A percentile compares a stretch with the other conserved stretches of the same genome.
These are phyloP conservation scores for Tricholoma flavovirens DNA, from an alignment of 768 basidiomycete species.

Conservation along the genomic window DNA sequence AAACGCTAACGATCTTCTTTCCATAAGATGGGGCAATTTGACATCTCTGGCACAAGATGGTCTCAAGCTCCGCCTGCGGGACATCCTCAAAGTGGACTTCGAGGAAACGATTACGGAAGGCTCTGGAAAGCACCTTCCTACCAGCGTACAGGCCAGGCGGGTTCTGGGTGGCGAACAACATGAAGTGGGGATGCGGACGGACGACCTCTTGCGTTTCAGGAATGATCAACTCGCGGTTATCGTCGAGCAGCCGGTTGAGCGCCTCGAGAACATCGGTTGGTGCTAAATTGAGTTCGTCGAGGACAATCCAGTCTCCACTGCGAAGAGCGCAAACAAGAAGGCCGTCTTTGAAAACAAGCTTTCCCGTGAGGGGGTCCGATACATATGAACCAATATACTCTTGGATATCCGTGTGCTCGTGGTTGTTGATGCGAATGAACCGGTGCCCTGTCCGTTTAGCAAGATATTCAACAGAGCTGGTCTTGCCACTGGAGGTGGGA, in stretches of 20 bases:
- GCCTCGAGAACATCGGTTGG: conserved; percentile 98
- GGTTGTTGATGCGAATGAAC: conserved; percentile 98
- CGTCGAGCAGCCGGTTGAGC: conserved; percentile 91
- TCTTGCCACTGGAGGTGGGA: conserved; percentile 96
- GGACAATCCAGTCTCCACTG: conserved; percentile 93
- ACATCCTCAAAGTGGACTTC: conserved; percentile 98
- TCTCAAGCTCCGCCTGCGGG: conserved; percentile 88
- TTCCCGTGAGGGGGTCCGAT: conserved; percentile 89
- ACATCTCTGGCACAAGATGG: conserved; percentile 89
- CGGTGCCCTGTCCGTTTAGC: conserved; percentile 89
- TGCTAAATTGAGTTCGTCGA: conserved; percentile 96
- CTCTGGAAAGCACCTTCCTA: conserved; percentile 88
- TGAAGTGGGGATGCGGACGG: conserved; percentile 90
- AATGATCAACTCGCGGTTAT: conserved; percentile 93
- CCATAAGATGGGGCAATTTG: conserved; percentile 93
- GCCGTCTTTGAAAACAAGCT: conserved; percentile 91
- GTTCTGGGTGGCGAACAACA: conserved; percentile 98
- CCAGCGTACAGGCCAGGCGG: conserved; percentile 95
- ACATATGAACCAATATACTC: conserved; percentile 97
- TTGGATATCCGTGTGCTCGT: conserved; percentile 99
- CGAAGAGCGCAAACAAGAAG: conserved; percentile 88
- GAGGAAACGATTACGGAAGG: conserved; percentile 95
- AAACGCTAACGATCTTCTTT: conserved; percentile 84
- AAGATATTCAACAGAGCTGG: conserved; percentile 93
- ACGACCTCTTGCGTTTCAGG: conserved; percentile 96